These are phyloP conservation scores for Acanthamoeba culbertsoni DNA, from an alignment of 208 protist species.

Conservation along the genomic window DNA sequence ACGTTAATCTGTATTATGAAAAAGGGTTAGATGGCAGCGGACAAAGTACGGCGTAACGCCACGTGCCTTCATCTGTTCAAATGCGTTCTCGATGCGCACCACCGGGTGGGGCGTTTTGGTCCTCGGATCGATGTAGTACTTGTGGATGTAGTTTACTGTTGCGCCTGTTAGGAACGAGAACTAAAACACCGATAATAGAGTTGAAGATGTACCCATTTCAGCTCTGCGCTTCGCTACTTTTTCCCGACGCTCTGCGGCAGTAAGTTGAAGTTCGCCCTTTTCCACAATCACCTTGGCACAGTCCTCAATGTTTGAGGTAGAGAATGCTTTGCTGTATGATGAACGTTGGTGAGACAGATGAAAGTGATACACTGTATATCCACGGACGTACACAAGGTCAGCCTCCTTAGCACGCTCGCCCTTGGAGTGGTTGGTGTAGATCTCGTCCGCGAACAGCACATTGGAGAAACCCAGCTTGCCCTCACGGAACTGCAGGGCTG, in stretches of 20 bases:
- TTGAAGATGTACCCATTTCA: not conserved
- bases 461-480: constrained; percentile 17
- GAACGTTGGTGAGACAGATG: not conserved
- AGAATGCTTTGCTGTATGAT: not conserved
- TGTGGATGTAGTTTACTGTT: constrained; percentile 21
- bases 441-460: not conserved
- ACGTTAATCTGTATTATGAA: not conserved
- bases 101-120: constrained; percentile 7
- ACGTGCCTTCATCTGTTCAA: not conserved
- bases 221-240: not conserved
- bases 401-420: not conserved
- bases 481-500: constrained; percentile 12
- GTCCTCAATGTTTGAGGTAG: not conserved
- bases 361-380: not conserved
- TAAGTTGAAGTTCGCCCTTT: not conserved
- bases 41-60: too few species aligned
- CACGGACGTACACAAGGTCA: not conserved
- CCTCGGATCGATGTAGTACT: not conserved
- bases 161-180: not conserved
- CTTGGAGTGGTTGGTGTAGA: not conserved
- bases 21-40: not conserved
- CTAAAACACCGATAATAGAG: not conserved
- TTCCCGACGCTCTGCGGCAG: not conserved
- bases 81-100: constrained; percentile 10
- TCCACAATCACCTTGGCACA: not conserved